Percentiles rank a stretch among this genome's conserved stretches.
Conservation (phyloP, 495 filamentous ascomycete species). For the Aspergillus ellipticus region DNA sequence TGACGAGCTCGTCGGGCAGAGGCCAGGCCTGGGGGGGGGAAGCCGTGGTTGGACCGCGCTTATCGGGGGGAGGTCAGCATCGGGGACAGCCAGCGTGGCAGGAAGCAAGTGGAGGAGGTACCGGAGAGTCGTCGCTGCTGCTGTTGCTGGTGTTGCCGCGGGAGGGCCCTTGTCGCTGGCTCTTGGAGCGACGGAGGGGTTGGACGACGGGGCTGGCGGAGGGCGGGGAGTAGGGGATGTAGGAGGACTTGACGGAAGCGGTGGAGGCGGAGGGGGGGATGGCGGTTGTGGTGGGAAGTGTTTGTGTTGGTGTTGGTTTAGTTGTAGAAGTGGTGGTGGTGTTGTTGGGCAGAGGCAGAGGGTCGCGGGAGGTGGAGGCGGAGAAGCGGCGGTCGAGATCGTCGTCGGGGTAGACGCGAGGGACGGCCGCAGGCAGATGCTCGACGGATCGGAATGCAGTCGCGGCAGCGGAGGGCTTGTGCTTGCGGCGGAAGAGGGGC, state of each 20-base stretch:
- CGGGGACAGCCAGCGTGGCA: conserved; percentile 10
- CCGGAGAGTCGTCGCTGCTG: conserved; percentile 10
- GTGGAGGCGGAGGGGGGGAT: neutral
- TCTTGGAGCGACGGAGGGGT: conserved; percentile 27
- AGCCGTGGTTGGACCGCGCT: no score
- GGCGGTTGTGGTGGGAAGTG: neutral
- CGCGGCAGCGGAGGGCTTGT: conserved; percentile 24
- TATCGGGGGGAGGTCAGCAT: conserved; percentile 22
- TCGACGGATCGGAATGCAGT: conserved; percentile 33
- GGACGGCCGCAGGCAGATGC: conserved; percentile 25
- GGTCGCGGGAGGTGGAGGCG: conserved; percentile 19
- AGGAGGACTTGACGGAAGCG: neutral
- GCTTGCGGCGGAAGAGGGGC: conserved; percentile 32
- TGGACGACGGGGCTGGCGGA: conserved; percentile 1
- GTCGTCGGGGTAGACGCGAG: conserved; percentile 21
- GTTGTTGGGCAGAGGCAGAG: conserved; percentile 17
- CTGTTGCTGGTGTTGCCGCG: neutral
- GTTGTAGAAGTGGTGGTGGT: conserved; percentile 2
- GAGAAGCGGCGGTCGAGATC: conserved; percentile 14
- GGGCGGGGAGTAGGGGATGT: no score
- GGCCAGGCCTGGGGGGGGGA: conserved; percentile 19
- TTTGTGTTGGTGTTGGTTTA: neutral
- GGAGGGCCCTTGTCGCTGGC: conserved; percentile 25
- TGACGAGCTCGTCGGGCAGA: conserved; percentile 9
- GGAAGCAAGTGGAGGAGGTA: conserved; percentile 14